phyloP scores from a whole-genome alignment of 495 filamentous ascomycete species.

The Xylaria scruposa region DNA sequence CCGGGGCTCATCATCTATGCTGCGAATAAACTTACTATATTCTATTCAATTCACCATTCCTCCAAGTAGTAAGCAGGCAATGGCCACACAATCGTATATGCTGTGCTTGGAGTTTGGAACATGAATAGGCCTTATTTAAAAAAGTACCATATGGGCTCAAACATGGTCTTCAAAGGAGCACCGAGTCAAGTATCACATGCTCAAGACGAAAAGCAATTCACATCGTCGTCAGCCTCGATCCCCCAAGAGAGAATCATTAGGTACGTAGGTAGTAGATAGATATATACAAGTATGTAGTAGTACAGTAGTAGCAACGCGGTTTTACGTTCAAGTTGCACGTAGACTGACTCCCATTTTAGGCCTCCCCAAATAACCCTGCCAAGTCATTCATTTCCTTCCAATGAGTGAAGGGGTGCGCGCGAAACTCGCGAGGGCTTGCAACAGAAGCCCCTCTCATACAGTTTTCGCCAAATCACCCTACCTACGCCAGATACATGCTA shows the following conservation, averaged over 20 bases:
- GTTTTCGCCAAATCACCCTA: constrained; percentile 17
- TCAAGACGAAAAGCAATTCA: background rate
- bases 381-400: constrained; percentile 14
- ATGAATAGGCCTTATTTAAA: background rate
- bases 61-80: background rate
- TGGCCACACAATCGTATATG: background rate
- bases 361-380: background rate
- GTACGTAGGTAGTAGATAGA: constrained; percentile 7
- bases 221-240: background rate
- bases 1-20: background rate
- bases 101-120: background rate
- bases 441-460: constrained; percentile 15
- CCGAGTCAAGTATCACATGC: no score
- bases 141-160: no score
- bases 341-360: constrained; percentile 1
- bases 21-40: background rate
- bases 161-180: no score
- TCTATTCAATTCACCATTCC: background rate
- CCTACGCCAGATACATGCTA: constrained; percentile 23
- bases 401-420: constrained; percentile 10
- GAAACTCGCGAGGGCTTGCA: constrained; percentile 14
- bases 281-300: constrained; percentile 25
- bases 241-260: constrained; percentile 8
- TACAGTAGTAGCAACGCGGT: constrained; percentile 15
- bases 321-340: constrained; percentile 2